Evolutionary conservation across 176 grass and related monocot species (phyloP).

Genomic region (Rhipidocladum racemiflorum): DNA sequence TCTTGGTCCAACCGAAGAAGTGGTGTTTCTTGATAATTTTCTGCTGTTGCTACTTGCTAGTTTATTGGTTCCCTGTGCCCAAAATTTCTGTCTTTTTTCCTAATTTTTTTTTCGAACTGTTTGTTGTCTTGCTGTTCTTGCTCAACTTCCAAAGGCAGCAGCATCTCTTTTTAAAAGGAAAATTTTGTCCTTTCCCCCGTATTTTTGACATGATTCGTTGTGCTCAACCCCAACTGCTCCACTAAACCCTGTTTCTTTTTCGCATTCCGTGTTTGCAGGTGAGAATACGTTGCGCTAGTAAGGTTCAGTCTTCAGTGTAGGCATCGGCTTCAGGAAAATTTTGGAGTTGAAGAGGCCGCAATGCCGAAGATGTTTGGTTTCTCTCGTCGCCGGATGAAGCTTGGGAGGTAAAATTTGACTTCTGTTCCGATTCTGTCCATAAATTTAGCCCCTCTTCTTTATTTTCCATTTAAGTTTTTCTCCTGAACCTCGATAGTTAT

Average conservation of each 20-base stretch:
- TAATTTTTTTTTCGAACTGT: slow-evolving; percentile 7
- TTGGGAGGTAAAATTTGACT: slow-evolving; percentile 62
- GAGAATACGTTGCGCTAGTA: slow-evolving; percentile 19
- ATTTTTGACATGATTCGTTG: slow-evolving; percentile 21
- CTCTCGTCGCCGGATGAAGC: slow-evolving; percentile 79
- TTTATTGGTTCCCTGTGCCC: not conserved
- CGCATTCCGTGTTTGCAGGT: slow-evolving; percentile 36
- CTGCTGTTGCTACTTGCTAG: not conserved
- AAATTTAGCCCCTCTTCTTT: not conserved
- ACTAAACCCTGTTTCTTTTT: slow-evolving; percentile 6
- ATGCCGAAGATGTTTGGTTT: slow-evolving; percentile 99
- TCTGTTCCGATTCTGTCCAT: not conserved
- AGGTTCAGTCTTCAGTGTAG: not conserved
- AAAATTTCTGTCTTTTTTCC: not conserved
- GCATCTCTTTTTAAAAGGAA: slow-evolving; percentile 28
- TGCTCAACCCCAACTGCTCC: slow-evolving; percentile 26
- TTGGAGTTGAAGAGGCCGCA: slow-evolving; percentile 17
- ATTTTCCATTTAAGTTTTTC: not conserved
- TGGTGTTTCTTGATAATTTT: slow-evolving; percentile 7
- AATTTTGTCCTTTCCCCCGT: slow-evolving; percentile 1
- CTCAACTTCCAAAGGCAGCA: slow-evolving; percentile 32
- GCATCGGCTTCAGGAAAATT: not conserved
- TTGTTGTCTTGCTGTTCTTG: slow-evolving; percentile 44
- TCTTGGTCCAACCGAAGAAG: not conserved
- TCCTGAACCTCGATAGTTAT: not conserved